These are phyloP conservation scores for Oryza officinalis DNA, from an alignment of 176 grass and related monocot genomes.

Conservation along the genomic window DNA sequence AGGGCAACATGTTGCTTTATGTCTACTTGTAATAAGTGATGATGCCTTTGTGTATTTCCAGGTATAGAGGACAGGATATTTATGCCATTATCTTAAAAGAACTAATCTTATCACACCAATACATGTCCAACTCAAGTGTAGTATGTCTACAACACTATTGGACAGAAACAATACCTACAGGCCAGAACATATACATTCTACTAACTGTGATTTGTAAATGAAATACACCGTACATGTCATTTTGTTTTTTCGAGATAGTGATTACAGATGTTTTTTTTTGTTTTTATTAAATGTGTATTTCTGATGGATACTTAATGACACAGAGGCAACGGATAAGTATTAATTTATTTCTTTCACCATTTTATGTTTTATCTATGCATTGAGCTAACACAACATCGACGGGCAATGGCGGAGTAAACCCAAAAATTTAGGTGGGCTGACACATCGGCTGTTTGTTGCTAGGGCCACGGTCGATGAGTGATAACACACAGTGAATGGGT, in stretches of 20 bases:
- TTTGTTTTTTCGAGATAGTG: too few species aligned
- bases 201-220: too few species aligned
- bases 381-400: too few species aligned
- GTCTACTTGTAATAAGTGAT: not conserved
- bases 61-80: too few species aligned
- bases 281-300: not conserved
- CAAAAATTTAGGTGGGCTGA: too few species aligned
- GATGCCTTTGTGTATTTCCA: not conserved
- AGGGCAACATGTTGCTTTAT: not conserved
- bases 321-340: not conserved
- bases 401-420: too few species aligned
- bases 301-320: not conserved
- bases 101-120: not conserved
- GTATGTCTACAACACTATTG: not conserved
- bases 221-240: not conserved
- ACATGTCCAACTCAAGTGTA: conserved; percentile 27
- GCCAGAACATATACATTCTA: too few species aligned
- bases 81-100: too few species aligned
- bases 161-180: not conserved
- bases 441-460: too few species aligned
- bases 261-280: not conserved
- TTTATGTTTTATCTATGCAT: not conserved
- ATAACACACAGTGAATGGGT: too few species aligned
- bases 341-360: not conserved
- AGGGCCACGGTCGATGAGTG: too few species aligned